phyloP scores from a whole-genome alignment of 1,139 yeast genomes.

The Taiozyma sp. region DNA sequence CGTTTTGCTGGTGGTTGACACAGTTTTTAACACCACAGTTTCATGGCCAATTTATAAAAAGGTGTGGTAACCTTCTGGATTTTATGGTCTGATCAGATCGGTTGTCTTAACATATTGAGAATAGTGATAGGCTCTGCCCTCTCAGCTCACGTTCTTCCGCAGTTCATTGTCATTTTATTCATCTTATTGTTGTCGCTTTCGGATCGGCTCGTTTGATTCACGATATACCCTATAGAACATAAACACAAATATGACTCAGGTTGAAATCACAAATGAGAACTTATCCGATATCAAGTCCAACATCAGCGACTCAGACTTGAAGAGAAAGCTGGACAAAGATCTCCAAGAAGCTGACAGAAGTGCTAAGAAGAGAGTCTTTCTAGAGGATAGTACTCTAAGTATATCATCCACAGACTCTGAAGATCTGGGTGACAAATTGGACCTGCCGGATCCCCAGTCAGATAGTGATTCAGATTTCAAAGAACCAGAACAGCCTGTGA shows the following conservation, averaged over 20 bases:
- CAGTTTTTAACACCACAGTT: not conserved
- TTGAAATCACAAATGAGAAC: conserved; percentile 1
- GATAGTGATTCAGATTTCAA: conserved; percentile 5
- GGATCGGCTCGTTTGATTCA: not conserved
- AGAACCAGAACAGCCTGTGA: conserved; percentile 2
- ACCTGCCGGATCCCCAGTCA: not conserved
- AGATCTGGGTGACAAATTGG: conserved; percentile 13
- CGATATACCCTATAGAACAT: not conserved
- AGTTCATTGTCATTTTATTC: not conserved
- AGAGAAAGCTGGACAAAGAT: conserved; percentile 11
- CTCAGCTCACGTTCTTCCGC: not conserved
- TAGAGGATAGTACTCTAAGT: conserved; percentile 19
- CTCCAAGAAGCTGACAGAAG: not conserved
- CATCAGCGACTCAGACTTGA: conserved; percentile 6
- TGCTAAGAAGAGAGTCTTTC: not conserved
- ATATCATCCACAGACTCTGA: conserved; percentile 19
- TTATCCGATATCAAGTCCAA: not conserved
- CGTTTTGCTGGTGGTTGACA: not conserved
- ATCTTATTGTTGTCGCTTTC: not conserved
- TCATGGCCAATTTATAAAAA: not conserved
- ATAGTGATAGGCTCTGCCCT: too few species aligned
- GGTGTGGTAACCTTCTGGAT: not conserved
- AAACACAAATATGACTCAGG: not conserved
- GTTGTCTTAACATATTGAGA: too few species aligned
- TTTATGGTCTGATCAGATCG: too few species aligned